phyloP scores from a whole-genome alignment of 2,329 filamentous ascomycete genomes.

The Chaetomium sp. region DNA sequence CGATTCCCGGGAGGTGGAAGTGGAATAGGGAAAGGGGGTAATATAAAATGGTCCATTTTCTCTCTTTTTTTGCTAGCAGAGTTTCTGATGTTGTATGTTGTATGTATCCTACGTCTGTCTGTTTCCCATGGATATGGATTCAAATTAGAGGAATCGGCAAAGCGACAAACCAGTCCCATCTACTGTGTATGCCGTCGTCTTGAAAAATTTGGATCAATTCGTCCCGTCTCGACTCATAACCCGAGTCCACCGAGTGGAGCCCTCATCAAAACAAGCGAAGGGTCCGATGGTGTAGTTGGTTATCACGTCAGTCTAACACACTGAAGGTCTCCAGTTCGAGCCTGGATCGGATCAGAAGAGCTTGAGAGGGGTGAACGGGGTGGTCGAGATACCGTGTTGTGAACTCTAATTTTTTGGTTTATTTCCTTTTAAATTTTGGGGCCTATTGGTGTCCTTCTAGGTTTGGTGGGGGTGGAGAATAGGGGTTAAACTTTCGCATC shows the following conservation, averaged over 20 bases:
- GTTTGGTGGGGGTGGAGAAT: too few relatives aligned
- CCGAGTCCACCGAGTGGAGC: too few relatives aligned
- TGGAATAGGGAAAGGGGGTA: not conserved
- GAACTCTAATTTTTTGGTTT: not conserved
- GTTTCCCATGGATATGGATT: not conserved
- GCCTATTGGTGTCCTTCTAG: too few relatives aligned
- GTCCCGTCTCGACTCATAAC: too few relatives aligned
- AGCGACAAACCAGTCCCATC: slow-evolving; percentile 4
- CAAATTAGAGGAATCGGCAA: slow-evolving; percentile 3
- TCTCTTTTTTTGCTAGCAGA: not conserved
- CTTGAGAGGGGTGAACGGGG: not conserved
- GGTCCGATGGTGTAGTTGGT: slow-evolving; percentile 35
- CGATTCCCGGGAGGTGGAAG: too few relatives aligned
- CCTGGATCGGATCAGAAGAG: slow-evolving; percentile 21
- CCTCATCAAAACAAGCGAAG: slow-evolving; percentile 3
- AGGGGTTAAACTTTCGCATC: too few relatives aligned
- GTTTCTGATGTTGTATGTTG: slow-evolving; percentile 1
- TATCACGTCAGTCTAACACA: slow-evolving; percentile 45
- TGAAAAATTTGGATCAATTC: too few relatives aligned
- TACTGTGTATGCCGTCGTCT: too few relatives aligned
- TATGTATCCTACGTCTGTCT: not conserved
- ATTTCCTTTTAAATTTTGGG: not conserved
- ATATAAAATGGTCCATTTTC: slow-evolving; percentile 12
- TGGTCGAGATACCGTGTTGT: not conserved
- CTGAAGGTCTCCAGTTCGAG: slow-evolving; percentile 30